Conservation (phyloP, 768 basidiomycete genomes). For the Lactifluus subvellereus region DNA sequence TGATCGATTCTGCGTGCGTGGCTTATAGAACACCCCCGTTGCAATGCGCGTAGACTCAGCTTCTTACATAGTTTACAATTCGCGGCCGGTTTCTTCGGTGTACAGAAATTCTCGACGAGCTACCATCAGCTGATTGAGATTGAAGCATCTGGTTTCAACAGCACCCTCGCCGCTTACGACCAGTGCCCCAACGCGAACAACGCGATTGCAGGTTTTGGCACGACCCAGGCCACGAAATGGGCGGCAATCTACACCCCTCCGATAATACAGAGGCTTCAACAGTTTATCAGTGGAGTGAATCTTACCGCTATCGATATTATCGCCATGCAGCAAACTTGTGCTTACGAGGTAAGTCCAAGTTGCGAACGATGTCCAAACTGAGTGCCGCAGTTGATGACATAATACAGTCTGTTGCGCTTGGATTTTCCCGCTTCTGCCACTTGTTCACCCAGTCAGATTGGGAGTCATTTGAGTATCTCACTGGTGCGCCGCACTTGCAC, state of each 20-base stretch:
- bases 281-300: conserved; percentile 31
- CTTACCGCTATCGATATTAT: conserved; percentile 30
- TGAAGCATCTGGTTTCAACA: conserved; percentile 42
- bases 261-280: conserved; percentile 33
- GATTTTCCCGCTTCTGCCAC: conserved; percentile 44
- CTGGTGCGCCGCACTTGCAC: conserved; percentile 24
- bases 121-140: conserved; percentile 46
- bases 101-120: conserved; percentile 36
- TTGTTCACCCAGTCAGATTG: conserved; percentile 50
- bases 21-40: neutral
- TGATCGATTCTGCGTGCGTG: conserved; percentile 33
- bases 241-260: conserved; percentile 36
- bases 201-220: conserved; percentile 26
- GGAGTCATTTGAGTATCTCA: conserved; percentile 43
- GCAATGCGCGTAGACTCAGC: neutral
- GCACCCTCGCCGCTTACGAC: conserved; percentile 41
- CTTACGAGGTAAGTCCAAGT: conserved; percentile 33
- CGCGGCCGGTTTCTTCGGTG: conserved; percentile 46
- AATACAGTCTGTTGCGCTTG: conserved; percentile 43
- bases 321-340: conserved; percentile 37
- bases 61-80: conserved; percentile 38
- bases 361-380: neutral
- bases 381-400: neutral
- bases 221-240: conserved; percentile 32
- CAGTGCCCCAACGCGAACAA: conserved; percentile 32